Base-by-base conservation (phyloP, 345 rosid species). In the Clausena lansium region DNA sequence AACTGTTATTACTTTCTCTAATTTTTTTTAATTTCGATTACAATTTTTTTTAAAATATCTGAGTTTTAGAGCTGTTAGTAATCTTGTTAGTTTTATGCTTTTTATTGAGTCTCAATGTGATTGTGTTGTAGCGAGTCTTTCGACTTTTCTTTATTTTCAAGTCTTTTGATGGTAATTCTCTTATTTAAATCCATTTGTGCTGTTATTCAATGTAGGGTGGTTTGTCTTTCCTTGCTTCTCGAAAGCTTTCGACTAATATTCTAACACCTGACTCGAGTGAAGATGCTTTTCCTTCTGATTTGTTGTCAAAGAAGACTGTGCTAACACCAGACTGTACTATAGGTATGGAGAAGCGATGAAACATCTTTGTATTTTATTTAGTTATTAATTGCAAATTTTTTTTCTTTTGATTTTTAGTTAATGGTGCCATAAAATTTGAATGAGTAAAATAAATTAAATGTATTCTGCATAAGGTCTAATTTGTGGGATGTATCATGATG, bases 241-340 rank as follows among this genome's bases (percentile, higher is more conserved):
- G 89, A 73, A 90, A 81, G 83, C 78, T 92, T 73, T 88, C 92
- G 1, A 85, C 94, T 33, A 78, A 83, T 39, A 60, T 89, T 35
- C 64, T 91, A 81, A 94, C 91, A 70, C 91, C 91, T 64, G 86
- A 87, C 81, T 86, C 92, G 7, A 83, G 83, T 61, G 84, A 80
- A 75, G 87, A 79, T 80, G 66, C 78, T 15, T 87, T 94, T 79
- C 97, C 98, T 33, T 84, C 88, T 66, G 89, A 90, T 79, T 84
- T 96, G 45, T 81, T 96, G 81, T 83, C 84, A 20, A 70, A 87
- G 79, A 86, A 82, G 86, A 61, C 83, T 20, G 79, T 80, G 22
- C 19, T 85, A 32, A 78, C 85, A 13, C 91, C 93, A 1, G 92
- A 92, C 24, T 86, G 89, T 1, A 71, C 82, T 64, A 83, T 91